Conservation (phyloP, 139 green algal species). For the Trebouxia sp. region DNA sequence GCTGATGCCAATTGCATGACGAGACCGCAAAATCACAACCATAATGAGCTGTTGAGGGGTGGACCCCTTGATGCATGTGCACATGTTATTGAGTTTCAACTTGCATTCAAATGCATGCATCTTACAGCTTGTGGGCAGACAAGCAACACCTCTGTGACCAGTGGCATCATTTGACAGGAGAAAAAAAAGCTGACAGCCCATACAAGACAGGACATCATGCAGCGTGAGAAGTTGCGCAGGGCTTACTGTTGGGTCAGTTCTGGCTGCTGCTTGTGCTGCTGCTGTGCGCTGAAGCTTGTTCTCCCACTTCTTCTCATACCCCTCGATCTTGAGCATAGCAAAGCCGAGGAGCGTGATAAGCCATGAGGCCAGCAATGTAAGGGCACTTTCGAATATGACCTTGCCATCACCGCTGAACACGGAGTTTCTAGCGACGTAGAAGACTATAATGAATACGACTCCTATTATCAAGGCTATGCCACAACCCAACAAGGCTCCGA, state of each 20-base stretch:
- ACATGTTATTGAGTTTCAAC: too few species aligned
- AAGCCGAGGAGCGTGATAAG: constrained; percentile 58
- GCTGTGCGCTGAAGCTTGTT: constrained; percentile 41
- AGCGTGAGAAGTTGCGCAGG: background rate
- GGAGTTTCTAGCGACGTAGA: constrained; percentile 49
- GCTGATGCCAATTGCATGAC: too few species aligned
- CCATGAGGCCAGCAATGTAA: constrained; percentile 42
- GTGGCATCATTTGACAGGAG: too few species aligned
- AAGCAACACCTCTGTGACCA: too few species aligned
- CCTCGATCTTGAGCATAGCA: constrained; percentile 60
- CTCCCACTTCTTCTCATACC: constrained; percentile 60
- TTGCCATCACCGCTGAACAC: constrained; percentile 42
- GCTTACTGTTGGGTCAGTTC: constrained; percentile 14
- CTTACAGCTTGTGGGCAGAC: too few species aligned
- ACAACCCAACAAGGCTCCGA: constrained; percentile 43
- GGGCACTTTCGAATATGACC: constrained; percentile 50
- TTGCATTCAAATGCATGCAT: too few species aligned
- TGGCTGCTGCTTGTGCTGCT: constrained; percentile 14
- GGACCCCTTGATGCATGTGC: too few species aligned
- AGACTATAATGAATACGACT: constrained; percentile 53
- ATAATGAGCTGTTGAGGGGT: too few species aligned
- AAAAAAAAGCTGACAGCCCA: too few species aligned
- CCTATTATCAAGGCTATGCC: constrained; percentile 47
- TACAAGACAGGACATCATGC: background rate
- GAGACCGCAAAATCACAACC: too few species aligned